Evolutionary conservation across 148 eudicot genomes (phyloP).

Genomic region (Selenicereus undatus): DNA sequence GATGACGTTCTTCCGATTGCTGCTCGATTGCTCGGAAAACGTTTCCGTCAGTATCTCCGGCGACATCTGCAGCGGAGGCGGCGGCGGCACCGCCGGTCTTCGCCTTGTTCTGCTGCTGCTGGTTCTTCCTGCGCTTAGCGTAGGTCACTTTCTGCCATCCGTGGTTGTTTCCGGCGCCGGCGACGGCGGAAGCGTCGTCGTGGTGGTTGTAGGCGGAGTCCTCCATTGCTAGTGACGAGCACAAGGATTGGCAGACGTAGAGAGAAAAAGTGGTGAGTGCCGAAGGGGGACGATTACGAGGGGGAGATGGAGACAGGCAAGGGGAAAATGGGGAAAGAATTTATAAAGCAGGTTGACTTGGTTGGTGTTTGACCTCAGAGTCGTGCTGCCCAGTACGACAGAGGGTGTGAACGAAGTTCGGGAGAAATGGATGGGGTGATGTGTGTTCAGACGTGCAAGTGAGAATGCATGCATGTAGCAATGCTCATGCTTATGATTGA

Average conservation of each 20-base stretch:
- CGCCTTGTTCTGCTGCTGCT: conserved; percentile 32
- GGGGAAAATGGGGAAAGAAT: not conserved
- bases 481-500: no score
- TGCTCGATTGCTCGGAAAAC: conserved; percentile 57
- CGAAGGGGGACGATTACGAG: not conserved
- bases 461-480: not conserved
- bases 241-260: not conserved
- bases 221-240: conserved; percentile 27
- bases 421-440: not conserved
- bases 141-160: conserved; percentile 65
- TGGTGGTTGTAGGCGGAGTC: conserved; percentile 33
- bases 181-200: conserved; percentile 15
- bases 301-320: not conserved
- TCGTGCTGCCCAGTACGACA: not conserved
- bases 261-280: not conserved
- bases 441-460: not conserved
- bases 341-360: conserved; percentile 13
- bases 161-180: conserved; percentile 21
- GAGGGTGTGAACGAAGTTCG: not conserved
- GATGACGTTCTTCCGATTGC: conserved; percentile 60
- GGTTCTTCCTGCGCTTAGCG: conserved; percentile 39
- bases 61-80: not conserved
- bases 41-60: conserved; percentile 24
- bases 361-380: not conserved
- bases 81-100: conserved; percentile 6